phyloP scores from a whole-genome alignment of 768 basidiomycete species.

The Rubroboletus satanas region DNA sequence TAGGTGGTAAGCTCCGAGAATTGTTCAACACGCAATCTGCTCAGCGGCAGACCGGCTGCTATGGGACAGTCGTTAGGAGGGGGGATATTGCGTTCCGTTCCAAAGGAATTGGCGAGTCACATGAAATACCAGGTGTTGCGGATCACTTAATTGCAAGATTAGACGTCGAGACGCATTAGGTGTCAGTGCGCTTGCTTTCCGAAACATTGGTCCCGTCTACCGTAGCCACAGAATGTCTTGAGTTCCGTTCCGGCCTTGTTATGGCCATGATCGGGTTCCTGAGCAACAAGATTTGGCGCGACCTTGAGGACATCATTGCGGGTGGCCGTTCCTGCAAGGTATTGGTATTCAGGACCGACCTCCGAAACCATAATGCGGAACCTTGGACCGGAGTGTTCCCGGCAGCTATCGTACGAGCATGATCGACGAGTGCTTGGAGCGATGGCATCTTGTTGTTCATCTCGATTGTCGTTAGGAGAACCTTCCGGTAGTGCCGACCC shows the following conservation, averaged over 20 bases:
- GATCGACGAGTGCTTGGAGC: neutral
- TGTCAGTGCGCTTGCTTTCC: neutral
- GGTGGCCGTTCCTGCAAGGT: neutral
- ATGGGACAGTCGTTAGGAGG: neutral
- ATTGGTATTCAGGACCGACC: constrained; percentile 5
- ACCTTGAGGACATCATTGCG: constrained; percentile 1
- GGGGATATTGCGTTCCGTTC: neutral
- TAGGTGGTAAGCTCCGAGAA: neutral
- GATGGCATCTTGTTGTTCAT: neutral
- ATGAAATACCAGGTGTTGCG: neutral
- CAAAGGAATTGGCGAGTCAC: neutral
- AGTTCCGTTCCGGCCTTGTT: neutral
- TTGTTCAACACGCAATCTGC: neutral
- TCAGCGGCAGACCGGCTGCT: neutral
- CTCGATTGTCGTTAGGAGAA: neutral
- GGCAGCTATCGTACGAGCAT: neutral
- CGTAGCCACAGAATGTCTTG: neutral
- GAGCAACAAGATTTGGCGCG: neutral
- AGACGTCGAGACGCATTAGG: neutral
- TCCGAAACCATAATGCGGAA: neutral
- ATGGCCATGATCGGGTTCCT: neutral
- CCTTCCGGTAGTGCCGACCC: neutral
- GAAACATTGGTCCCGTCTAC: neutral
- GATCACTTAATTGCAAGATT: neutral
- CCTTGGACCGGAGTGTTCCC: neutral